Conservation (phyloP, 768 basidiomycete species). For the Termitomyces sp. region DNA sequence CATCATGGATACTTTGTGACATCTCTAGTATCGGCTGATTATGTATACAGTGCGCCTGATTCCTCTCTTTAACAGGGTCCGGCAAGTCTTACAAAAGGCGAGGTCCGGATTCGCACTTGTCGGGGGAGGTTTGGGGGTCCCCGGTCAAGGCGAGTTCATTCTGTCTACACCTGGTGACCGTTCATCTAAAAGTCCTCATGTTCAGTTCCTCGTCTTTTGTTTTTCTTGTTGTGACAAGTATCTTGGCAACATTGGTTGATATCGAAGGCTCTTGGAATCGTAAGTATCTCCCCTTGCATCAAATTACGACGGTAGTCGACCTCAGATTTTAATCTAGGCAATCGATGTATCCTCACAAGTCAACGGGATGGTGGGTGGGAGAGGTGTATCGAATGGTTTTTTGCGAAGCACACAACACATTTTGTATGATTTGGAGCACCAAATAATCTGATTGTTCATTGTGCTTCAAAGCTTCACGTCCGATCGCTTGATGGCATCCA, state of each 20-base stretch:
- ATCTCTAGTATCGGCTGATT: not conserved
- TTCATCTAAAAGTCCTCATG: not conserved
- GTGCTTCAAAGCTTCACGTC: not conserved
- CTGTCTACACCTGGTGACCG: too few species aligned
- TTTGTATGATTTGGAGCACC: too few species aligned
- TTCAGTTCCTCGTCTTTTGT: not conserved
- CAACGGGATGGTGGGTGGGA: conserved; percentile 3
- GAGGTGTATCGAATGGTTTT: not conserved
- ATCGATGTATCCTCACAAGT: not conserved
- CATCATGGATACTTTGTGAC: not conserved
- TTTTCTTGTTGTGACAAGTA: not conserved
- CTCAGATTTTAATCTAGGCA: not conserved
- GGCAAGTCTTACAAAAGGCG: conserved; percentile 3
- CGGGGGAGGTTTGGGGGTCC: not conserved
- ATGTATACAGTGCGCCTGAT: not conserved
- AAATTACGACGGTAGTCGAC: not conserved
- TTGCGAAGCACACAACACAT: not conserved
- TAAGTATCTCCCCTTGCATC: not conserved
- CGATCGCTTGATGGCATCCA: too few species aligned
- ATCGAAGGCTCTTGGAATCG: not conserved
- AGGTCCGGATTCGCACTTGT: not conserved
- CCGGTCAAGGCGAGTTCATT: conserved; percentile 1
- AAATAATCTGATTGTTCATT: not conserved
- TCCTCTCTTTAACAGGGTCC: not conserved
- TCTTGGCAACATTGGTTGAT: not conserved